A percentile compares a stretch with the other conserved stretches of the same genome.
These are phyloP conservation scores for Cryptosporidium ubiquitum DNA, from an alignment of 169 alveolate genomes.

Conservation along the genomic window DNA sequence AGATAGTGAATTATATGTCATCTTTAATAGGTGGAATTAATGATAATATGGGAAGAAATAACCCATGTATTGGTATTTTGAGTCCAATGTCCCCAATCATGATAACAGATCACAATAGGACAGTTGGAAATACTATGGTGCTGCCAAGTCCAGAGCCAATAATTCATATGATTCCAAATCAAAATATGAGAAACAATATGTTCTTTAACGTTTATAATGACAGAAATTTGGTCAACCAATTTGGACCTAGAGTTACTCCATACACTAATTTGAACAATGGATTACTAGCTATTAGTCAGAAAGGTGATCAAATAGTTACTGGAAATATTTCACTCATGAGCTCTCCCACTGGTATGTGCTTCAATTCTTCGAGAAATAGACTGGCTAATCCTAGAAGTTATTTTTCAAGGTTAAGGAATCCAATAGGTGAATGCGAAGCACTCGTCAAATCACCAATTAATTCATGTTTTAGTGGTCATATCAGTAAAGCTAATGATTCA, in stretches of 20 bases:
- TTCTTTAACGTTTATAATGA: background rate
- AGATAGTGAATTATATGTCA: slow-evolving; percentile 61
- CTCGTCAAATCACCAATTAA: slow-evolving; percentile 13
- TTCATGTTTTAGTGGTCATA: background rate
- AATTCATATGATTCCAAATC: slow-evolving; percentile 58
- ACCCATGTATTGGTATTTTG: slow-evolving; percentile 62
- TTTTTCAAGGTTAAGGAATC: background rate
- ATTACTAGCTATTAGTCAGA: slow-evolving; percentile 8
- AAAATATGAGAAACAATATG: background rate
- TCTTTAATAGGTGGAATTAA: slow-evolving; percentile 62
- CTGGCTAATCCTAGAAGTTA: background rate
- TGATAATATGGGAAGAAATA: slow-evolving; percentile 41
- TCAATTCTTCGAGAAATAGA: background rate
- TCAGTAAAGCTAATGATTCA: background rate
- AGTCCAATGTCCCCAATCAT: slow-evolving; percentile 69
- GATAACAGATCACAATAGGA: slow-evolving; percentile 9
- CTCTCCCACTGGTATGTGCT: slow-evolving; percentile 14
- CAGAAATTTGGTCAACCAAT: background rate
- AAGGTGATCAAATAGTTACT: slow-evolving; percentile 2
- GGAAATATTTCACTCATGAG: slow-evolving; percentile 2
- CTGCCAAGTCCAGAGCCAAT: slow-evolving; percentile 72
- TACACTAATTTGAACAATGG: slow-evolving; percentile 51
- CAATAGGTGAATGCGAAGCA: background rate
- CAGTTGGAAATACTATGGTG: slow-evolving; percentile 38
- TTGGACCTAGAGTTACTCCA: slow-evolving; percentile 69